phyloP scores from a whole-genome alignment of 2,329 filamentous ascomycete species.

The Coniosporium tulheliwenetii region DNA sequence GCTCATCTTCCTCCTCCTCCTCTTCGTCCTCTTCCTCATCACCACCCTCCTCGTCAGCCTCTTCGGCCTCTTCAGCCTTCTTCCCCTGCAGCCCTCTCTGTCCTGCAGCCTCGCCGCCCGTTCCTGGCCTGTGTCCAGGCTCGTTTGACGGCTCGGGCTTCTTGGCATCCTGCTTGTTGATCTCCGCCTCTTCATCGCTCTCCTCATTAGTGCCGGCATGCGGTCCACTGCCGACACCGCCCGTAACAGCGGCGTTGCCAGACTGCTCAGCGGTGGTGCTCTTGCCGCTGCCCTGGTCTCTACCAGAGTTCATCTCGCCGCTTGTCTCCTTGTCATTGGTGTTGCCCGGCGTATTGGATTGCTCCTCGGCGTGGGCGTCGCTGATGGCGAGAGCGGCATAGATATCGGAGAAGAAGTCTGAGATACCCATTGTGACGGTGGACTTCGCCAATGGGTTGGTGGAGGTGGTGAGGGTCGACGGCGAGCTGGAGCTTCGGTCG shows the following conservation, averaged over 20 bases:
- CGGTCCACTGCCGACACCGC: constrained; percentile 22
- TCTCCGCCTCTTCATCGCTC: constrained; percentile 23
- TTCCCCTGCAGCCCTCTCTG: constrained; percentile 10
- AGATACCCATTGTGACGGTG: constrained; percentile 37
- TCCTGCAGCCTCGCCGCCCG: constrained; percentile 22
- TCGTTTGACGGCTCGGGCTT: constrained; percentile 8
- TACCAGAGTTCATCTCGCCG: constrained; percentile 23
- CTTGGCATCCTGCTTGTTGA: constrained; percentile 24
- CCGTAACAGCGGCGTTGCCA: constrained; percentile 15
- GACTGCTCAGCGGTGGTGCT: constrained; percentile 12
- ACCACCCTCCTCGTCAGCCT: constrained; percentile 40
- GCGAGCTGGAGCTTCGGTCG: no score
- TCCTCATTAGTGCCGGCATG: constrained; percentile 28
- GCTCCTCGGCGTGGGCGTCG: constrained; percentile 46
- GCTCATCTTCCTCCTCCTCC: constrained; percentile 70
- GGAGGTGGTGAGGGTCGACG: no score
- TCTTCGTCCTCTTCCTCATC: constrained; percentile 55
- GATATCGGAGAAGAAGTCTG: constrained; percentile 48
- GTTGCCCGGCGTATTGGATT: constrained; percentile 32
- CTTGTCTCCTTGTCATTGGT: constrained; percentile 29
- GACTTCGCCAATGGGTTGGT: no score
- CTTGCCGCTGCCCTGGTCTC: constrained; percentile 16
- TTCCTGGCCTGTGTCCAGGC: constrained; percentile 13
- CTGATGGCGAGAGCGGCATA: constrained; percentile 49
- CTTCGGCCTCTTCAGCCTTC: constrained; percentile 34